A percentile compares a stretch with the other conserved stretches of the same genome.
phyloP scores from a whole-genome alignment of 163 green algal species.

The Volvox carteri region DNA sequence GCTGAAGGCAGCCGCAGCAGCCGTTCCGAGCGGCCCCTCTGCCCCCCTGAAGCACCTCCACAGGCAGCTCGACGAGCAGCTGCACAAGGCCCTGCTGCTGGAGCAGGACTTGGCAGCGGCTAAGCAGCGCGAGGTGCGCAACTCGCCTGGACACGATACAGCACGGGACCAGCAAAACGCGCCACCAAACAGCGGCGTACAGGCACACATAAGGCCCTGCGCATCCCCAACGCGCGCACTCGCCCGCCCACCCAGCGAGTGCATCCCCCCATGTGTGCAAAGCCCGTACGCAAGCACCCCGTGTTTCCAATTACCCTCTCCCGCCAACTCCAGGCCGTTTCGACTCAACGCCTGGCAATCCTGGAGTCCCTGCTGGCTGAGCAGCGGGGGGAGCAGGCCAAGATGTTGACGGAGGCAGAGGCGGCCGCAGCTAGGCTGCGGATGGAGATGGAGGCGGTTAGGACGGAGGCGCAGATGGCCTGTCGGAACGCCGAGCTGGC shows the following conservation, averaged over 20 bases:
- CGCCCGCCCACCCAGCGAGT: too few species aligned
- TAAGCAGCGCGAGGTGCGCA: conserved; percentile 35
- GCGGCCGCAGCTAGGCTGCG: conserved; percentile 6
- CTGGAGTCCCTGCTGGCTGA: neutral
- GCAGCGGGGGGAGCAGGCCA: conserved; percentile 1
- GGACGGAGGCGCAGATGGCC: conserved; percentile 12
- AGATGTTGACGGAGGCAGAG: neutral
- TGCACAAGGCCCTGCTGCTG: conserved; percentile 52
- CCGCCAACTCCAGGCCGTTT: too few species aligned
- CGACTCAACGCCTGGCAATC: conserved; percentile 12
- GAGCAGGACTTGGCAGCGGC: conserved; percentile 46
- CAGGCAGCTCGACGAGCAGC: conserved; percentile 39
- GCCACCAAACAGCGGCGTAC: too few species aligned
- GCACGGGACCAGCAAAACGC: too few species aligned
- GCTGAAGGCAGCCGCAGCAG: neutral
- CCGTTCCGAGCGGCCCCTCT: neutral
- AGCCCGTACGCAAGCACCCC: too few species aligned
- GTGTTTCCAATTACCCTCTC: too few species aligned
- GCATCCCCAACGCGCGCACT: too few species aligned
- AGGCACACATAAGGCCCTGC: too few species aligned
- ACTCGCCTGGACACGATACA: too few species aligned
- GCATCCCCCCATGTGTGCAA: too few species aligned
- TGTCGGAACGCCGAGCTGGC: conserved; percentile 53
- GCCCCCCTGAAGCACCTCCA: conserved; percentile 15
- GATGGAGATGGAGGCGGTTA: conserved; percentile 53